Percentiles rank a stretch among this genome's conserved stretches.
Conservation (phyloP, 106 monocot species). For the Posidonia australis region DNA sequence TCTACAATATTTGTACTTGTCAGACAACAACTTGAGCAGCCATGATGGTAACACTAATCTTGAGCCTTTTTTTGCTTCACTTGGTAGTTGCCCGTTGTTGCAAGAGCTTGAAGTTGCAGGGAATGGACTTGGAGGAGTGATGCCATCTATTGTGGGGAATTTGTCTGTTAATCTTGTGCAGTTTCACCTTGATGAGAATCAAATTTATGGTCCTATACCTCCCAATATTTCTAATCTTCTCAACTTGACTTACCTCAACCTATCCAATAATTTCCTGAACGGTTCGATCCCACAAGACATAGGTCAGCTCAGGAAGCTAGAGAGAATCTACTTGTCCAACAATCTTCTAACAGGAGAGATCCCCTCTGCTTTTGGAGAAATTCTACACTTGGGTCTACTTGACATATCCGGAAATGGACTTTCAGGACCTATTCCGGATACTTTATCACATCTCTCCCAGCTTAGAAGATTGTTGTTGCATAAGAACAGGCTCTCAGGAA, state of each 20-base stretch:
- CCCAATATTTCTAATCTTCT: constrained; percentile 56
- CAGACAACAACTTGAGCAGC: constrained; percentile 45
- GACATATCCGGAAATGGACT: constrained; percentile 57
- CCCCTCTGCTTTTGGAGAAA: constrained; percentile 38
- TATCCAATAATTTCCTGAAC: constrained; percentile 64
- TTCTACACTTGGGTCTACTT: constrained; percentile 41
- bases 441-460: constrained; percentile 42
- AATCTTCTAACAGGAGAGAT: constrained; percentile 62
- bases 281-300: constrained; percentile 69
- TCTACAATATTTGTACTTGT: constrained; percentile 45
- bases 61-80: constrained; percentile 40
- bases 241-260: constrained; percentile 69
- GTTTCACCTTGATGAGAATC: constrained; percentile 67
- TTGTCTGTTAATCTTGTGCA: constrained; percentile 36
- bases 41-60: constrained; percentile 25
- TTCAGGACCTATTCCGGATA: constrained; percentile 49
- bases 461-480: constrained; percentile 51
- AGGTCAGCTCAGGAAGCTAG: constrained; percentile 30
- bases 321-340: constrained; percentile 48
- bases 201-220: constrained; percentile 49
- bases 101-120: constrained; percentile 62
- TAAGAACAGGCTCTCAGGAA: constrained; percentile 50
- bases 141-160: constrained; percentile 43
- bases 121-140: constrained; percentile 33
- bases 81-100: constrained; percentile 43